A percentile compares a stretch with the other conserved stretches of the same genome.
phyloP scores from a whole-genome alignment of 805 yeast genomes.

The Yamadazyma olivae region DNA sequence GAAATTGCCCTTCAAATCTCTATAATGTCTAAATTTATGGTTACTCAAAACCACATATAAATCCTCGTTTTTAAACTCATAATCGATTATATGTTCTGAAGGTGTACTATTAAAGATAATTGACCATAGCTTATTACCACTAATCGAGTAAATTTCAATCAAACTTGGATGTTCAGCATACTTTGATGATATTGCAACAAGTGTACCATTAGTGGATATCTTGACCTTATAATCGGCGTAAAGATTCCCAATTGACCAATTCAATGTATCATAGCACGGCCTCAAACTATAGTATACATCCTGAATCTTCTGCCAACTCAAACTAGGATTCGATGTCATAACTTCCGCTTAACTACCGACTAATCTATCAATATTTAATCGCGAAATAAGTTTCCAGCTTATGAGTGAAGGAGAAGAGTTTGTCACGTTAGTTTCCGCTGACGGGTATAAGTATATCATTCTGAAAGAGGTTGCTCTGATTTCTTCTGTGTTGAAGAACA shows the following conservation, averaged over 20 bases:
- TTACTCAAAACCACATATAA: slow-evolving; percentile 53
- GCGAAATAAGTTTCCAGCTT: too few relatives aligned
- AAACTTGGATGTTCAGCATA: slow-evolving; percentile 31
- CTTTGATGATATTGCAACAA: slow-evolving; percentile 49
- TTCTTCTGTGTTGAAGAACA: slow-evolving; percentile 55
- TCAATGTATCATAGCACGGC: slow-evolving; percentile 50
- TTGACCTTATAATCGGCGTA: slow-evolving; percentile 41
- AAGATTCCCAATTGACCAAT: slow-evolving; percentile 46
- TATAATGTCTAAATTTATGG: slow-evolving; percentile 55
- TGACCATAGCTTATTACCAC: slow-evolving; percentile 34
- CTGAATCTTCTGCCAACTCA: slow-evolving; percentile 76
- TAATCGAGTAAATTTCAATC: slow-evolving; percentile 33
- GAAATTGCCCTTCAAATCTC: slow-evolving; percentile 67
- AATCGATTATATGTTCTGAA: slow-evolving; percentile 50
- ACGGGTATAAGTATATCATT: slow-evolving; percentile 60
- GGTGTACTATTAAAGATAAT: slow-evolving; percentile 40
- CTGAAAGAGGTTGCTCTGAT: slow-evolving; percentile 74
- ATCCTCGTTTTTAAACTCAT: slow-evolving; percentile 50
- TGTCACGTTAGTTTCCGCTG: slow-evolving; percentile 72
- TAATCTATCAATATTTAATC: too few relatives aligned
- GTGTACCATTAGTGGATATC: slow-evolving; percentile 51
- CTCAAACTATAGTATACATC: slow-evolving; percentile 65
- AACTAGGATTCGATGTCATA: slow-evolving; percentile 38
- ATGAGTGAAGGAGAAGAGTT: slow-evolving; percentile 18
- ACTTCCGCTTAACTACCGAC: too few relatives aligned